Evolutionary conservation across 1,139 yeast species (phyloP), one percentile per base, ranked within the genome.

Genomic region (Hanseniaspora uvarum): DNA sequence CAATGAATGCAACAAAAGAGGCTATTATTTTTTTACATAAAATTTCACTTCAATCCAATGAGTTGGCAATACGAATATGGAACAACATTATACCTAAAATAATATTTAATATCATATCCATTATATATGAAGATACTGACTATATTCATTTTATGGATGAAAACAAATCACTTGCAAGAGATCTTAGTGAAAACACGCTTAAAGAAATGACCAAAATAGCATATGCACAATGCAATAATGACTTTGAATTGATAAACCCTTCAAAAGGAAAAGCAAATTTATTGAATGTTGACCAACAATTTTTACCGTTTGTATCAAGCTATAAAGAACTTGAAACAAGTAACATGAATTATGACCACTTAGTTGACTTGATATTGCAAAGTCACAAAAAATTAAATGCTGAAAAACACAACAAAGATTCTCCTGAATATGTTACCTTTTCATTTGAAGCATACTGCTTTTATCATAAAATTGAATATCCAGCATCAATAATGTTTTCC

Each of bases 371-470:
- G 21, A 28, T 46, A 3, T 48, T 54, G 18, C 12, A 43, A 19
- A 45, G 40, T 5, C 38, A 45, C 5, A 33, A 36, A 38, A 37
- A 1, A 7, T 19, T 50, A n/a, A 50, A 50, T 11, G 36, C 38
- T 24, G 53, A 53, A 16, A 23, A 24, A 30, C 54, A 52, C 11
- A 41, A 16, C 30, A 33, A 45, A 5, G 40, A 21, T 16, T 59
- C 63, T 55, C 66, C 67, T 4, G 66, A 63, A 48, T 63, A 59
- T 55, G 56, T 64, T 46, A 58, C 64, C 2, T 41, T 64, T 19
- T 62, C 66, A n/a, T 65, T 63, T 56, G 68, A 65, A 57, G 60
- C 65, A 8, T 65, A 65, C 50, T 65, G 66, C 55, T 65, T 64
- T 52, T 63, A 62, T 43, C 65, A 65, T 39, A 59, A 62, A 36